Base-by-base conservation (phyloP, 2,329 filamentous ascomycete species). In the Penicillium sp. region DNA sequence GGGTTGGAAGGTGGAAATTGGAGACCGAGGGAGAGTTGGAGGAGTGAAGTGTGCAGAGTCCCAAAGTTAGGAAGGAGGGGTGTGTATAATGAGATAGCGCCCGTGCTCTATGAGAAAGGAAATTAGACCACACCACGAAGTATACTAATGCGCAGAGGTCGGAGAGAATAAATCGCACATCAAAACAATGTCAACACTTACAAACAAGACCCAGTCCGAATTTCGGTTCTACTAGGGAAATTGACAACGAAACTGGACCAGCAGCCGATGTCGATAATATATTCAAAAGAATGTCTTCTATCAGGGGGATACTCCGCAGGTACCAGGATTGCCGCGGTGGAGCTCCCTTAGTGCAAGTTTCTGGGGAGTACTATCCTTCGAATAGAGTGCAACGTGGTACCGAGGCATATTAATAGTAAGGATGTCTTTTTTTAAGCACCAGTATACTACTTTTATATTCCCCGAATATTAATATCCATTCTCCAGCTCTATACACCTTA, bases 241-340 rank as follows among this genome's bases (percentile, higher is more conserved):
- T 54, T 51, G 47, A 3, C 31, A 41, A 36, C 13, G 40, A 48
- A 53, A 49, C 53, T 55, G 53, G 49, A 48, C 53, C 49, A 53
- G 49, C 53, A 55, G 49, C 47, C 29, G 16, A 40, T 27, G 24
- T 27, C 24, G 24, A 31, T 14, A 45, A 50, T 14, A 50, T 14
- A 18, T 40, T 40, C 34, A 36, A 10, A 48, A 48, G 45, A 53
- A 54, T 44, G 40, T 45, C 39, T 27, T 39, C 16, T 44, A 36
- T 36, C 41, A 45, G 51, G 42, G 49, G 53, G 49, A 45, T 55
- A 55, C 53, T 55, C 53, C 53, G 53, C 53, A 55, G 48, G 48
- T 45, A 55, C 52, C 36, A 48, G 21, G 36, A 36, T 36, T 51
- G 48, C 48, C 53, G 43, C 31, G 16, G 53, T 48, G 53, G 53